Conservation (phyloP, 2,329 filamentous ascomycete genomes). For the Pleomassaria siparia region DNA sequence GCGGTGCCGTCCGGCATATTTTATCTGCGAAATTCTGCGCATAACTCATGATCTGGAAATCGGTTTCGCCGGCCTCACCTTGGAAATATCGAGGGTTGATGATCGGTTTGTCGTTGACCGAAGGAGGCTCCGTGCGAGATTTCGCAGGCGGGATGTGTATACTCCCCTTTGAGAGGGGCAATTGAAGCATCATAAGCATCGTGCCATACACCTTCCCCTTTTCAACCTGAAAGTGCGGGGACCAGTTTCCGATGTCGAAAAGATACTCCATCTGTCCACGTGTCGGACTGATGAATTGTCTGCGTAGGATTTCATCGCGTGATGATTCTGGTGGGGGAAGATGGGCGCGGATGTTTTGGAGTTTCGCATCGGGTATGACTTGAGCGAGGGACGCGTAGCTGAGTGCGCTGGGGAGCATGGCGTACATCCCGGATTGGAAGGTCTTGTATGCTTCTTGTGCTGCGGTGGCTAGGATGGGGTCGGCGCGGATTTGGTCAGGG, state of each 20-base stretch:
- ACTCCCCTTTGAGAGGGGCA: conserved; percentile 17
- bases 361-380: conserved; percentile 25
- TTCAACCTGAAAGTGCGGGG: conserved; percentile 6
- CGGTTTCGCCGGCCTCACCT: conserved; percentile 6
- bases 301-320: conserved; percentile 8
- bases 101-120: not conserved
- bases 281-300: conserved; percentile 7
- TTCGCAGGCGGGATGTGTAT: conserved; percentile 11
- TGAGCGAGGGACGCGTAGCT: conserved; percentile 47
- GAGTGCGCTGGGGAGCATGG: conserved; percentile 46
- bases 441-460: conserved; percentile 41
- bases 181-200: conserved; percentile 25
- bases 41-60: conserved; percentile 9
- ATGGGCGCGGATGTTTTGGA: conserved; percentile 12
- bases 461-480: conserved; percentile 26
- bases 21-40: conserved; percentile 9
- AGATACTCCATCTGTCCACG: conserved; percentile 15
- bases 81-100: conserved; percentile 14
- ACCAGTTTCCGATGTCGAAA: conserved; percentile 17
- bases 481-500: conserved; percentile 44
- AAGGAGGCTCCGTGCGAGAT: not conserved
- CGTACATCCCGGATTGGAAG: conserved; percentile 39
- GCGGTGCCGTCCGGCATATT: conserved; percentile 10
- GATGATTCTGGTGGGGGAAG: not conserved
- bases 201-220: conserved; percentile 18